Evolutionary conservation across 805 yeast genomes (phyloP), one percentile per base, ranked within the genome.

Genomic region (Myxozyma melibiosi): DNA sequence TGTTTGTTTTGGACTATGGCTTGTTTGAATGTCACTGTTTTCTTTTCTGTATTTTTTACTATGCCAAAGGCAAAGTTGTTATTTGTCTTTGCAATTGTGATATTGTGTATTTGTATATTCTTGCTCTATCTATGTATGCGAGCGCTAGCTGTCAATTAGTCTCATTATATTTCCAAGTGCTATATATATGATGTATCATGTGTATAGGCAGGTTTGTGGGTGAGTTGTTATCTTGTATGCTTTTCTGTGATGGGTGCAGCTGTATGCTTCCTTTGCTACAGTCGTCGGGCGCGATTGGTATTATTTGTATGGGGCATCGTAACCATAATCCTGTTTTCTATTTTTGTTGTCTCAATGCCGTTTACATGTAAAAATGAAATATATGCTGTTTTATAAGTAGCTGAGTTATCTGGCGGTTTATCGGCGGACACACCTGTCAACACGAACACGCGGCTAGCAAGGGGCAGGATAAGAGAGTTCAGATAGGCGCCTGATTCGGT

Each of bases 1-100:
- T n/a, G n/a, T 40, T 30, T 25, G 44, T 18, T 45, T 45, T 33
- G 49, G 49, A 45, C 18, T 45, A 16, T 33, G 48, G 49, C 40
- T 33, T 18, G 39, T n/a, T n/a, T n/a, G n/a, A n/a, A n/a, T 34
- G 8, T 22, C 22, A 4, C 7, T 30, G 38, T 44, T 51, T 18
- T 47, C 35, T 28, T 38, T n/a, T 30, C 8, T 31, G n/a, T 18
- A 7, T 22, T 30, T 40, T 50, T 31, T 50, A 27, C 9, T 14
- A 5, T 18, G 3, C 22, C 31, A 31, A n/a, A n/a, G 22, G 16
- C n/a, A 35, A 42, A 34, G 24, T 39, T 16, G 14, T 27, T 6
- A 9, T 24, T 25, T 35, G 25, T 22, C 24, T 24, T 34, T 39
- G 13, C 20, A 14, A 13, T 28, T 8, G 16, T 25, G 22, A 44